These are phyloP conservation scores for Paraphoma sp. DNA, from an alignment of 2,329 filamentous ascomycete species.

Conservation along the genomic window DNA sequence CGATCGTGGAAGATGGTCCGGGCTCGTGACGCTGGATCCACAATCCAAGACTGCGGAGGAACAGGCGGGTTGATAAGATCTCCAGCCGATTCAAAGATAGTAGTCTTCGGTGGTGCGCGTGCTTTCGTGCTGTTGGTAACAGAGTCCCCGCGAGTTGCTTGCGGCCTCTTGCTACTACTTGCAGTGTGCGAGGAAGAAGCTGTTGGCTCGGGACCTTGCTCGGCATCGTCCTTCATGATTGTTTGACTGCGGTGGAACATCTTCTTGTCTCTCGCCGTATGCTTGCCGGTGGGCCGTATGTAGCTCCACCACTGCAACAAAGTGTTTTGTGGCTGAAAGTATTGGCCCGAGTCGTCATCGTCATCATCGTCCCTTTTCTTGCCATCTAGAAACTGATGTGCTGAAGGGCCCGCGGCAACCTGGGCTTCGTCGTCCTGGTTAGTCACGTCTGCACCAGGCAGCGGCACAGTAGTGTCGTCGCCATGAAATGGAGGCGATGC, in stretches of 20 bases:
- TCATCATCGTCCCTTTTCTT: conserved; percentile 31
- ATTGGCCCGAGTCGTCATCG: conserved; percentile 18
- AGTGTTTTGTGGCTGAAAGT: conserved; percentile 48
- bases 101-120: conserved; percentile 83
- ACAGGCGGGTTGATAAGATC: conserved; percentile 91
- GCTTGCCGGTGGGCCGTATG: conserved; percentile 70
- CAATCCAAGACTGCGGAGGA: conserved; percentile 79
- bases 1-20: conserved; percentile 97
- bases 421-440: conserved; percentile 68
- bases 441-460: conserved; percentile 70
- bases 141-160: conserved; percentile 58
- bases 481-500: conserved; percentile 43
- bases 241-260: conserved; percentile 52
- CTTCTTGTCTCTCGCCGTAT: conserved; percentile 72
- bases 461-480: conserved; percentile 66
- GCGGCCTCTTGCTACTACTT: conserved; percentile 47
- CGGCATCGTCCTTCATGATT: conserved; percentile 29
- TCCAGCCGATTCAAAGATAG: conserved; percentile 92
- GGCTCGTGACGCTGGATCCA: conserved; percentile 80
- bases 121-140: conserved; percentile 56
- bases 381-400: conserved; percentile 39
- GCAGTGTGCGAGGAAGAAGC: conserved; percentile 18
- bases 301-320: conserved; percentile 70
- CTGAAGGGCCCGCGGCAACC: conserved; percentile 47
- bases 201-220: conserved; percentile 16